Evolutionary conservation across 2,329 filamentous ascomycete species (phyloP), one percentile per base, ranked within the genome.

Genomic region (Nemania sp.): DNA sequence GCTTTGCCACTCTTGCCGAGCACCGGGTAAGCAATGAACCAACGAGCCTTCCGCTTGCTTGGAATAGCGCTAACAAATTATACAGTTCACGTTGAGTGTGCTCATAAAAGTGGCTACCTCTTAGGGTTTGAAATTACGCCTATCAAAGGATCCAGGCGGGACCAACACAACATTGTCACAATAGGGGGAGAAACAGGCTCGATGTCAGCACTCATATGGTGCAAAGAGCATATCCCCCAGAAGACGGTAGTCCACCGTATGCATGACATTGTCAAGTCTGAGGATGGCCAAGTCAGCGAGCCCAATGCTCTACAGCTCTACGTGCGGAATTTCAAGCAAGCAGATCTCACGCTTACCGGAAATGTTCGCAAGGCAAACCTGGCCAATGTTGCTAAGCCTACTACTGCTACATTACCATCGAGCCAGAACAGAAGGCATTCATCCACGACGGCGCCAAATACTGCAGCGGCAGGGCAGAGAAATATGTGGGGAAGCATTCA

Each of bases 351-450:
- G 2, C 76, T 97, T 63, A 97, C 92, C 2, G 94, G 94, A 23
- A 97, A 93, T 15, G 90, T 94, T 19, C 88, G 94, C 49, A 97
- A 96, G 72, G 93, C 94, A 19, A 94, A 90, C 54, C 80, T 94
- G 36, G 82, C 87, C 66, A 84, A 83, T 52, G 80, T 82, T 23
- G 81, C 82, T 11, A 90, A 86, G 68, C 73, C 71, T 1, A 54
- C 68, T 66, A 76, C 67, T 68, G 75, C 64, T 64, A 74, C 64
- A 64, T 71, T 52, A 62, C 75, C 61, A 64, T 71, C 57, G 45
- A 69, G 73, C 54, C 66, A 71, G 22, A 77, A 80, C 63, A 77
- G 84, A 52, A 80, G 83, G 56, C 73, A 78, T 15, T 88, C 86
- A 22, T 80, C 80, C 2, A 78, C 77, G 22, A 77, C 77, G 2